Evolutionary conservation across 2,329 filamentous ascomycete genomes (phyloP).

Genomic region (Diaporthe citri): DNA sequence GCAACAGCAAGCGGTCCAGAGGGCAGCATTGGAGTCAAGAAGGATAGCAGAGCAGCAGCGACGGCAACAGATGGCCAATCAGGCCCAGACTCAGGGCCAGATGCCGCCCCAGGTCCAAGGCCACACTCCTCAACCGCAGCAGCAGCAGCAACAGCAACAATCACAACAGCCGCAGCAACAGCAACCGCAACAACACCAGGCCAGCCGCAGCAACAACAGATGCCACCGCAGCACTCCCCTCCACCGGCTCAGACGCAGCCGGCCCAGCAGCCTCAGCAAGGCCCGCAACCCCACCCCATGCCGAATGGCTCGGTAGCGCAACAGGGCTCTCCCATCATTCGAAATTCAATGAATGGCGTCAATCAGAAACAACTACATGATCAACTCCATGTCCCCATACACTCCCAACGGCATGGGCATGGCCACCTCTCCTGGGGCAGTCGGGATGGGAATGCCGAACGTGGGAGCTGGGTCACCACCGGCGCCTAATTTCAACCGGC

Average conservation of each 20-base stretch:
- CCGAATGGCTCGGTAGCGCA: constrained; percentile 42
- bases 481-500: constrained; percentile 30
- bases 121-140: constrained; percentile 52
- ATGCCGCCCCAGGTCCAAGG: constrained; percentile 54
- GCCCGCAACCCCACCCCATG: constrained; percentile 54
- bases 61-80: constrained; percentile 37
- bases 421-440: constrained; percentile 57
- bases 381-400: constrained; percentile 64
- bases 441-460: constrained; percentile 60
- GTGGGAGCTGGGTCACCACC: constrained; percentile 60
- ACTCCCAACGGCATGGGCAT: constrained; percentile 57
- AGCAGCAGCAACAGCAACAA: constrained; percentile 50
- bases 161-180: constrained; percentile 47
- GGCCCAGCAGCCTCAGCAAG: constrained; percentile 50
- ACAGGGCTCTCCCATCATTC: constrained; percentile 42
- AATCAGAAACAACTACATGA: constrained; percentile 67
- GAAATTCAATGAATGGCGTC: constrained; percentile 57
- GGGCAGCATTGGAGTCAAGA: constrained; percentile 72
- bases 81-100: constrained; percentile 47
- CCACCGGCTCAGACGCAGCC: constrained; percentile 47
- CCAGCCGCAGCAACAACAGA: constrained; percentile 49
- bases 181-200: constrained; percentile 55
- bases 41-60: constrained; percentile 76
- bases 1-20: constrained; percentile 71
- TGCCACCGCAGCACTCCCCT: constrained; percentile 47